phyloP scores from a whole-genome alignment of 164 flowering plant genomes.

The Kalanchoe fedtschenkoi region DNA sequence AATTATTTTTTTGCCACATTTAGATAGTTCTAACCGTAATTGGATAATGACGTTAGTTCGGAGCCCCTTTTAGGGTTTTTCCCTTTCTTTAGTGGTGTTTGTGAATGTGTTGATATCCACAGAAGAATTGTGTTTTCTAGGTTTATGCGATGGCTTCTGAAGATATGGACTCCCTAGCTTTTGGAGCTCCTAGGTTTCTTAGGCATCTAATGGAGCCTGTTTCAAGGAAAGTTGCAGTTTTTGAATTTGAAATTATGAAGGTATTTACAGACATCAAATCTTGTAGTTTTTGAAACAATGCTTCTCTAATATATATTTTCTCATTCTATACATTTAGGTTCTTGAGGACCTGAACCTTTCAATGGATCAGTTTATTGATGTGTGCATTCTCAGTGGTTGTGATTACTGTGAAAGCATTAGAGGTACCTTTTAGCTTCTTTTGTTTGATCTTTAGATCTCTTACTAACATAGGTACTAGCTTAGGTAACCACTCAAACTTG shows the following conservation, averaged over 20 bases:
- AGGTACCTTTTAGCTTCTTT: constrained; percentile 35
- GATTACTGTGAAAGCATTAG: constrained; percentile 93
- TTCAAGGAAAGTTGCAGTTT: constrained; percentile 83
- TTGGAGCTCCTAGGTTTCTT: constrained; percentile 93
- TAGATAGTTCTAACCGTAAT: too few species aligned
- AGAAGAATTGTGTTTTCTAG: constrained; percentile 20
- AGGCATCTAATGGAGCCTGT: constrained; percentile 97
- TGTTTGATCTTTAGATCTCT: background rate
- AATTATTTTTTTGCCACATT: too few species aligned
- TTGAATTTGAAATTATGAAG: constrained; percentile 89
- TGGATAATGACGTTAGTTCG: too few species aligned
- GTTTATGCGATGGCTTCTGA: constrained; percentile 98
- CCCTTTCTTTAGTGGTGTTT: too few species aligned
- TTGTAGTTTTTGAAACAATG: background rate
- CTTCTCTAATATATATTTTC: background rate
- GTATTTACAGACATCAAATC: constrained; percentile 20
- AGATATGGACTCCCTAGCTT: constrained; percentile 97
- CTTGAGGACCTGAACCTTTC: constrained; percentile 74
- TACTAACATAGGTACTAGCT: background rate
- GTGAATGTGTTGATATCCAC: background rate
- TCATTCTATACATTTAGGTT: constrained; percentile 37
- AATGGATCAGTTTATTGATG: constrained; percentile 96
- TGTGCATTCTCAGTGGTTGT: constrained; percentile 96
- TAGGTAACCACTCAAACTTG: background rate
- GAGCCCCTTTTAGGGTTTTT: too few species aligned